phyloP scores from a whole-genome alignment of 345 rosid species.

The Arabis hirsuta region DNA sequence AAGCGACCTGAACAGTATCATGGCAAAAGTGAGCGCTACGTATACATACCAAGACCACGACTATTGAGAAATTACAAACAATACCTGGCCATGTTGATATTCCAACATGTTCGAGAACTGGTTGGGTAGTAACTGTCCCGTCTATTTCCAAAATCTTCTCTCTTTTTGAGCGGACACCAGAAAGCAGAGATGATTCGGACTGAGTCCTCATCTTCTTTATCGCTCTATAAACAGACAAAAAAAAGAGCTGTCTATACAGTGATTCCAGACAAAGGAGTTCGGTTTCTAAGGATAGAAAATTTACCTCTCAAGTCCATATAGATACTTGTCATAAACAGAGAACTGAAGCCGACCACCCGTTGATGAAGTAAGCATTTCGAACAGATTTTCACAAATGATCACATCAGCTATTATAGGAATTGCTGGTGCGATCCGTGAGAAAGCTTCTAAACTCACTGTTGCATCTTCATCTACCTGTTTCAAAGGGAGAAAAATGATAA shows the following conservation, averaged over 20 bases:
- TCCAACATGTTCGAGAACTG: slow-evolving; percentile 98
- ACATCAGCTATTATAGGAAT: slow-evolving; percentile 86
- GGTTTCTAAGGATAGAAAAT: not conserved
- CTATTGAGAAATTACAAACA: not conserved
- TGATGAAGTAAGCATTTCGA: slow-evolving; percentile 67
- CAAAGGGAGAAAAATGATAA: slow-evolving; percentile 21
- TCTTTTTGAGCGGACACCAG: slow-evolving; percentile 65
- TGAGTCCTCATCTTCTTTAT: slow-evolving; percentile 81
- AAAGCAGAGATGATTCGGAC: slow-evolving; percentile 85
- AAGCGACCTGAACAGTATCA: slow-evolving; percentile 67
- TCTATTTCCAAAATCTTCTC: slow-evolving; percentile 92
- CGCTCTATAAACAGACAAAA: slow-evolving; percentile 55
- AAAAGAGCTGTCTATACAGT: not conserved
- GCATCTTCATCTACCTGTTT: slow-evolving; percentile 73
- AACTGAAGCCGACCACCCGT: slow-evolving; percentile 77
- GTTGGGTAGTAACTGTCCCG: slow-evolving; percentile 94
- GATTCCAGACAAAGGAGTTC: slow-evolving; percentile 21
- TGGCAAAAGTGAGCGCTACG: slow-evolving; percentile 22
- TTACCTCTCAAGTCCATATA: slow-evolving; percentile 79
- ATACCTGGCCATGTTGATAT: slow-evolving; percentile 96
- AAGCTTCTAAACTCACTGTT: slow-evolving; percentile 85
- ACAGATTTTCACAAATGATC: slow-evolving; percentile 82
- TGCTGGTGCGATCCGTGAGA: slow-evolving; percentile 88
- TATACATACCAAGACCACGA: not conserved
- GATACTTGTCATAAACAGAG: slow-evolving; percentile 78